Evolutionary conservation across 2,329 filamentous ascomycete genomes (phyloP).

Genomic region (Fusarium tricinctum): DNA sequence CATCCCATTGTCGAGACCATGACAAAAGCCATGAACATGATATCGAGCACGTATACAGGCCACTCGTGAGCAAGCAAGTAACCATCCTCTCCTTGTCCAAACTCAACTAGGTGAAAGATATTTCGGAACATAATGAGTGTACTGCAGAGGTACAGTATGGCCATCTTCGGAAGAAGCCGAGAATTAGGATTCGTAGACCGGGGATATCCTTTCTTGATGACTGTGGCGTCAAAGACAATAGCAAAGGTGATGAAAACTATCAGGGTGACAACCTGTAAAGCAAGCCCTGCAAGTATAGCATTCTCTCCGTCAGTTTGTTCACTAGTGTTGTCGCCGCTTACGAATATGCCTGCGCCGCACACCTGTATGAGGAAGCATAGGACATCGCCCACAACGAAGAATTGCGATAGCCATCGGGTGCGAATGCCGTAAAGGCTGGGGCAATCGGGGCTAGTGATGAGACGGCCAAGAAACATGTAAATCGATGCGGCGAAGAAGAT

Average conservation of each 20-base stretch:
- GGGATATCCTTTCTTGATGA: not conserved
- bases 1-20: not conserved
- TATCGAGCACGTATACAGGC: not conserved
- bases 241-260: not conserved
- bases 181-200: not conserved
- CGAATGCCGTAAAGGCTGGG: not conserved
- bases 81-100: not conserved
- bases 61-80: not conserved
- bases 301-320: not conserved
- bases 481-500: slow-evolving; percentile 10
- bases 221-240: not conserved
- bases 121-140: not conserved
- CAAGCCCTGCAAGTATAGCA: not conserved
- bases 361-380: not conserved
- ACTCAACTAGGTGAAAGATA: not conserved
- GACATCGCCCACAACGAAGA: not conserved
- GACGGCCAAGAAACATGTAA: slow-evolving; percentile 6
- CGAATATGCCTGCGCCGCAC: not conserved
- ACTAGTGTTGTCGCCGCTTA: not conserved
- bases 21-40: not conserved
- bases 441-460: not conserved
- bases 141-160: not conserved
- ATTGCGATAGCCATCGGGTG: not conserved
- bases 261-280: not conserved
- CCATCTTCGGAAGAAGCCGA: not conserved